phyloP scores from a whole-genome alignment of 2,329 filamentous ascomycete genomes.

The Fusarium musae region DNA sequence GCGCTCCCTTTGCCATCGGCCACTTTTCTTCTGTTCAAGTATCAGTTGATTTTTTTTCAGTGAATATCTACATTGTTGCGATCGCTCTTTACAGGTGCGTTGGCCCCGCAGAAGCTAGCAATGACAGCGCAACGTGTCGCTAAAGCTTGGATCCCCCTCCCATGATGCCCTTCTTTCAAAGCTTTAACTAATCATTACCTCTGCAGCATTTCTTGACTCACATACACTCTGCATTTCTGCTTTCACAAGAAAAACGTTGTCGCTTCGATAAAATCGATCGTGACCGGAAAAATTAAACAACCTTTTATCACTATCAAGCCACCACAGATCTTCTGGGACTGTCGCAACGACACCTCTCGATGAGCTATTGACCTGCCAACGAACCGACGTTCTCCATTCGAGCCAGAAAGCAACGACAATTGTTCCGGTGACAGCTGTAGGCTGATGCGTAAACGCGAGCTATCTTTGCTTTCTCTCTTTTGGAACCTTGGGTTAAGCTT shows the following conservation, averaged over 20 bases:
- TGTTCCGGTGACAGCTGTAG: slow-evolving; percentile 39
- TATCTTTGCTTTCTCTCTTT: slow-evolving; percentile 47
- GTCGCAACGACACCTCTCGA: slow-evolving; percentile 37
- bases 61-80: slow-evolving; percentile 48
- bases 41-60: slow-evolving; percentile 53
- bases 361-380: slow-evolving; percentile 47
- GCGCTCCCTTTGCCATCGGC: slow-evolving; percentile 48
- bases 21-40: slow-evolving; percentile 53
- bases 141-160: slow-evolving; percentile 45
- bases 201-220: slow-evolving; percentile 42
- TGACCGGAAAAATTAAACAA: slow-evolving; percentile 21
- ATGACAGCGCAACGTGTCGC: slow-evolving; percentile 43
- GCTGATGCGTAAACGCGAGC: slow-evolving; percentile 56
- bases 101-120: slow-evolving; percentile 27
- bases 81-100: slow-evolving; percentile 51
- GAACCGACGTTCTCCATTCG: slow-evolving; percentile 22
- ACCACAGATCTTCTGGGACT: slow-evolving; percentile 19
- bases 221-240: slow-evolving; percentile 33
- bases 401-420: slow-evolving; percentile 23
- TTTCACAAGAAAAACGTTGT: slow-evolving; percentile 12
- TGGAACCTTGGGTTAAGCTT: slow-evolving; percentile 47
- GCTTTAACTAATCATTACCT: slow-evolving; percentile 44
- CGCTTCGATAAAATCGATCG: slow-evolving; percentile 13
- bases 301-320: slow-evolving; percentile 6
- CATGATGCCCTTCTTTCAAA: slow-evolving; percentile 42